Evolutionary conservation across 805 yeast genomes (phyloP), one percentile per base, ranked within the genome.

Genomic region (Sungouiozyma ichnusensis): DNA sequence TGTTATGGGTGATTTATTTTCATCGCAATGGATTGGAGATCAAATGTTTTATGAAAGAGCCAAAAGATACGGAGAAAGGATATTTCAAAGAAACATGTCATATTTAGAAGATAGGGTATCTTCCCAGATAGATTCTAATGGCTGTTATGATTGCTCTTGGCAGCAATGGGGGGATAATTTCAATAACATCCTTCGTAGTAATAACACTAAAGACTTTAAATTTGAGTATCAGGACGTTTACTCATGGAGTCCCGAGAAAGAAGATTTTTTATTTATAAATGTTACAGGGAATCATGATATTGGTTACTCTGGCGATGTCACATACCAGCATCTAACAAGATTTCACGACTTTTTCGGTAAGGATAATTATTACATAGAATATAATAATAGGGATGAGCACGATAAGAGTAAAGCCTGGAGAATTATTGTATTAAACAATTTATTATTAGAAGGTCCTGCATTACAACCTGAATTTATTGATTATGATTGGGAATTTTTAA

Each of bases 271-370:
- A 32, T 76, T 90, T 55, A 73, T 86, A 46, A 92, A 92, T 58
- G 66, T 92, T 37, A 80, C 94, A 1, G 98, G 98, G 2, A 92
- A 92, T 59, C 98, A 92, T 59, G 98, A 92, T 60, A 79, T 90
- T 38, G 98, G 98, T 0, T 90, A 92, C 58, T 76, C 84, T 38
- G 97, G 97, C 0, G 98, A 92, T 62, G 85, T 94, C 34, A 87
- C 95, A 0, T 78, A 79, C 67, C 96, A 85, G 54, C 94, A 94
- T 54, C 76, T 86, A 77, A 76, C 85, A 1, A 69, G 98, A 49
- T 92, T 77, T 65, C 71, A 70, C 42, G 65, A 66, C 33, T 65
- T 82, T 20, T 92, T 83, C 63, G 98, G 98, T 29, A 76, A 78
- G 51, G 85, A 86, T 53, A 90, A 90, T 62, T 90, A 70, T 57